Evolutionary conservation across 1,284 basidiomycete species (phyloP), one percentile per base, ranked within the genome.

Genomic region (Sphaerobolus stellatus): DNA sequence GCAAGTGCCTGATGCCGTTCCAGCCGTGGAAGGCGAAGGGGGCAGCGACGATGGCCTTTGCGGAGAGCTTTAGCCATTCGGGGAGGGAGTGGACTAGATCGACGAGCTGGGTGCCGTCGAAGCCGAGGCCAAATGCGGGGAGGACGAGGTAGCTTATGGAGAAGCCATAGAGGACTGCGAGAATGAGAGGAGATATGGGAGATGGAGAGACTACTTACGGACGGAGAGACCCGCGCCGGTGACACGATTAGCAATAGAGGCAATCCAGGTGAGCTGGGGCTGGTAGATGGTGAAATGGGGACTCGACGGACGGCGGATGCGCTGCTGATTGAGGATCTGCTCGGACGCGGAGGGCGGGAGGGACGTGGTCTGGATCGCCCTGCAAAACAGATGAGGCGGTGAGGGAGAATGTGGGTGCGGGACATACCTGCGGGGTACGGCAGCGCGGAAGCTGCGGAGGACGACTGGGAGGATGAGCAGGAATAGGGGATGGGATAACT

Each of bases 221-320:
- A 80, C 84, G 58, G 87, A 88, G 51, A 99, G 78, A 9, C 78
- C 91, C 22, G 74, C 80, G 57, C 97, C 96, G 5, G 94, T 92
- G 46, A 83, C 72, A 70, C 96, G 90, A 76, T 98, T 88, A 29
- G 80, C 81, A 65, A 96, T 94, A 14, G 94, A 97, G 3, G 74
- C 80, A 54, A 88, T 34, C 92, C 92, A 97, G 41, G 96, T 98
- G 45, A 94, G 72, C 71, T 98, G 95, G 20, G 93, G 94, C 71
- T 97, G 91, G 77, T 98, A 99, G 73, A 98, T 98, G 48, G 92
- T 92, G 65, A 95, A 89, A 72, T 98, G 94, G 22, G 97, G 96
- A 64, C 88, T 91, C 56, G 80, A 88, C 18, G 97, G 96, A 28
- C 96, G 88, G 48, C 79, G 76, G 49, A 90, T 75, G 60, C 96